Evolutionary conservation across 305 asterid species (phyloP).

Genomic region (Ajuga reptans): DNA sequence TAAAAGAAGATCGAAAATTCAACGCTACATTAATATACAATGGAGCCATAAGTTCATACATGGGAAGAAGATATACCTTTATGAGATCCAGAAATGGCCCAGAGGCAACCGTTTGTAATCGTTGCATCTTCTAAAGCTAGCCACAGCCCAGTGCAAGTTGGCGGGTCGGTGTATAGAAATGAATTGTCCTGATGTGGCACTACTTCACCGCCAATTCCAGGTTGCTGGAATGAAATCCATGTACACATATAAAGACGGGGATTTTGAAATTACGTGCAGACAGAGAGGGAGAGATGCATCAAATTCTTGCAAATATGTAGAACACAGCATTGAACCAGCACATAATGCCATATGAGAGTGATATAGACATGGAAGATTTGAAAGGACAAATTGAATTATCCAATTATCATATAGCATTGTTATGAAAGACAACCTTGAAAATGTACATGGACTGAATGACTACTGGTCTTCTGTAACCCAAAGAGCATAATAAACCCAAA

Average conservation of each 20-base stretch:
- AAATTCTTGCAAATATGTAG: neutral
- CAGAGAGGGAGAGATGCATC: neutral
- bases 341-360: neutral
- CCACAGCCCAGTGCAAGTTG: constrained; percentile 87
- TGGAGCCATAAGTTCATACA: neutral
- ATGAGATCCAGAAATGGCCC: constrained; percentile 94
- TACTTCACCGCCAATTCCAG: constrained; percentile 93
- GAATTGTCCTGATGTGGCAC: constrained; percentile 96
- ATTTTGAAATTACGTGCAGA: too few species aligned
- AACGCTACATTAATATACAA: neutral
- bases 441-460: constrained; percentile 91
- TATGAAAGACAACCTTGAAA: constrained; percentile 54
- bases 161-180: constrained; percentile 63
- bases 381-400: neutral
- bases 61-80: constrained; percentile 31
- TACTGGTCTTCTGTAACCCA: constrained; percentile 61
- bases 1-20: neutral
- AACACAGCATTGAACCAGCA: neutral
- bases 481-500: constrained; percentile 44
- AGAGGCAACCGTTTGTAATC: constrained; percentile 72
- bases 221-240: constrained; percentile 56
- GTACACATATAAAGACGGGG: neutral
- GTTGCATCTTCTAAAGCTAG: constrained; percentile 88
- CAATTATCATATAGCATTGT: neutral
- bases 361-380: neutral